Evolutionary conservation across 1,139 yeast genomes (phyloP).

Genomic region (Hansenula anomala): DNA sequence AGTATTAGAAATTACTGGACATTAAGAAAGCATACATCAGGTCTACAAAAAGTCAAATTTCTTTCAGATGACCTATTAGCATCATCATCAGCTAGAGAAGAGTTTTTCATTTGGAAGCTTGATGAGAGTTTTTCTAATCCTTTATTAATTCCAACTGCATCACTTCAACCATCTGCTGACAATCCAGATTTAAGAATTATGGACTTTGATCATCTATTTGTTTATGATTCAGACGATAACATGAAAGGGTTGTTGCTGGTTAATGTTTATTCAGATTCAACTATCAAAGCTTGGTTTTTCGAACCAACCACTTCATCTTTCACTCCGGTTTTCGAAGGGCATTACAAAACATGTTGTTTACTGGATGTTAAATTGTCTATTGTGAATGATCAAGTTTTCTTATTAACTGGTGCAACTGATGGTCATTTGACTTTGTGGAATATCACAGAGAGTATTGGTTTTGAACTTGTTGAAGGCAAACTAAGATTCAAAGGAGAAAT

Average conservation of each 20-base stretch:
- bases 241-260: slow-evolving; percentile 45
- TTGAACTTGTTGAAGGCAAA: slow-evolving; percentile 9
- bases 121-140: slow-evolving; percentile 33
- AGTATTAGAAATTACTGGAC: slow-evolving; percentile 48
- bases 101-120: slow-evolving; percentile 74
- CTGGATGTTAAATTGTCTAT: slow-evolving; percentile 51
- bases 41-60: slow-evolving; percentile 72
- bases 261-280: slow-evolving; percentile 83
- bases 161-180: slow-evolving; percentile 42
- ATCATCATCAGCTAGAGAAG: slow-evolving; percentile 87
- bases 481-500: slow-evolving; percentile 4
- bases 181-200: slow-evolving; percentile 84
- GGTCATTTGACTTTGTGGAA: slow-evolving; percentile 70
- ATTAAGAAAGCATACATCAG: slow-evolving; percentile 80
- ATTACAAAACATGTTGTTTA: slow-evolving; percentile 72
- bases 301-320: slow-evolving; percentile 34
- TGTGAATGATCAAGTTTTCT: slow-evolving; percentile 25
- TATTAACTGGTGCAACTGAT: slow-evolving; percentile 73
- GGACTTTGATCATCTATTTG: slow-evolving; percentile 60
- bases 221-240: slow-evolving; percentile 20
- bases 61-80: slow-evolving; percentile 48
- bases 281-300: slow-evolving; percentile 61
- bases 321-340: slow-evolving; percentile 38
- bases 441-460: slow-evolving; percentile 29
- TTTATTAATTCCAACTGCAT: slow-evolving; percentile 39